Conservation (phyloP, 257 asterid species). For the Oldenlandia corymbosa region DNA sequence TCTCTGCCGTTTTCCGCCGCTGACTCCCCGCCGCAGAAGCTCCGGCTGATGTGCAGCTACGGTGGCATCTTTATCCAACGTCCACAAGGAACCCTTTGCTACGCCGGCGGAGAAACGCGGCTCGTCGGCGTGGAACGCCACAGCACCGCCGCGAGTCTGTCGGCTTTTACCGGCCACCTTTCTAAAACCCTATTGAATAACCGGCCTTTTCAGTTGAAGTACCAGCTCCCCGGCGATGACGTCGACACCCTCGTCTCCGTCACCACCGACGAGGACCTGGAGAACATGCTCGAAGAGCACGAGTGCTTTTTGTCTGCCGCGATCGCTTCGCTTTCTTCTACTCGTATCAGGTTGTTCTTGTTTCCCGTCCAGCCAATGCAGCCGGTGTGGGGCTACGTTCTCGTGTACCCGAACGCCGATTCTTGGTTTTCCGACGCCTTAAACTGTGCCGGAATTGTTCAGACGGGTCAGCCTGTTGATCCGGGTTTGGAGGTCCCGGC, state of each 20-base stretch:
- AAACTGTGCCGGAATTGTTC: constrained; percentile 50
- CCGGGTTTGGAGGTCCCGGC: constrained; percentile 39
- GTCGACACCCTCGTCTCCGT: constrained; percentile 75
- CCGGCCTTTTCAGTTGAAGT: constrained; percentile 67
- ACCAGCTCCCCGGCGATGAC: constrained; percentile 76
- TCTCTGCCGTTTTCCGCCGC: constrained; percentile 35
- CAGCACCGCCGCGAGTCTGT: constrained; percentile 41
- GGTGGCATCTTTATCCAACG: constrained; percentile 86
- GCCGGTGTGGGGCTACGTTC: constrained; percentile 44
- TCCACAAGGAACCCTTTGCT: constrained; percentile 61
- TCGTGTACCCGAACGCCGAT: constrained; percentile 64
- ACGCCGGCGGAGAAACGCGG: constrained; percentile 82
- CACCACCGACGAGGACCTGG: constrained; percentile 70
- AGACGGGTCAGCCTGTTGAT: constrained; percentile 60
- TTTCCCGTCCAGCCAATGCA: constrained; percentile 61
- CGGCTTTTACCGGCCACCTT: constrained; percentile 45
- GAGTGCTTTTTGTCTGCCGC: constrained; percentile 39
- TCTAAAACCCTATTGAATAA: constrained; percentile 46
- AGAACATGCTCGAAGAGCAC: constrained; percentile 80
- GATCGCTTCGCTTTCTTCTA: constrained; percentile 20
- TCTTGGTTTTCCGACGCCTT: constrained; percentile 72
- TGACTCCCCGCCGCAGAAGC: constrained; percentile 38
- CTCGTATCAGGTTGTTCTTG: constrained; percentile 65
- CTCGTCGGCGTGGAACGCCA: constrained; percentile 79
- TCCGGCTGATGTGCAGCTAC: constrained; percentile 92